Percentiles rank a stretch among this genome's conserved stretches.
Conservation (phyloP, 2,329 filamentous ascomycete species). For the Fusarium sarcochroum region DNA sequence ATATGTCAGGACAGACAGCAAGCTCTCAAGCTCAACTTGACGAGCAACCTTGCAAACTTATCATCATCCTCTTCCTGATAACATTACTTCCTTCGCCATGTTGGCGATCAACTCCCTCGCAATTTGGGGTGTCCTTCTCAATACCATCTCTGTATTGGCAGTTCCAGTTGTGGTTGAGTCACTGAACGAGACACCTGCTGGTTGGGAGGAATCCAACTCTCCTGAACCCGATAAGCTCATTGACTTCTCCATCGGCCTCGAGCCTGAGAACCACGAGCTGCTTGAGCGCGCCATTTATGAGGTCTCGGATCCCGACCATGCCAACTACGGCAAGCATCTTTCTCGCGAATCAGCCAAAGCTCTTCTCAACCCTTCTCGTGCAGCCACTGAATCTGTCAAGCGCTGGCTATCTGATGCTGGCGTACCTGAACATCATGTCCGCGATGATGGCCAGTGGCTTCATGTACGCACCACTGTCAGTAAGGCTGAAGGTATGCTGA, state of each 20-base stretch:
- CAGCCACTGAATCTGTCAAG: slow-evolving; percentile 57
- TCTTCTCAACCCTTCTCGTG: slow-evolving; percentile 60
- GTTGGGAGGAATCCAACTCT: slow-evolving; percentile 43
- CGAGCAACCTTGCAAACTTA: slow-evolving; percentile 2
- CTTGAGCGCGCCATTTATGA: slow-evolving; percentile 62
- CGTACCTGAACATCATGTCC: slow-evolving; percentile 54
- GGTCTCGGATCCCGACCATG: slow-evolving; percentile 63
- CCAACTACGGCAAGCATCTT: slow-evolving; percentile 65
- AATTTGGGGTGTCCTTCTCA: slow-evolving; percentile 27
- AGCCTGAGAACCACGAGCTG: slow-evolving; percentile 39
- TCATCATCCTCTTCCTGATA: not conserved
- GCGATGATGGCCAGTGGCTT: slow-evolving; percentile 57
- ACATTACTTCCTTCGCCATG: not conserved
- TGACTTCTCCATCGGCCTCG: slow-evolving; percentile 52
- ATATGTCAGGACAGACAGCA: not conserved
- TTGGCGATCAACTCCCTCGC: slow-evolving; percentile 23
- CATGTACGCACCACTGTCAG: slow-evolving; percentile 58
- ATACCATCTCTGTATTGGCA: slow-evolving; percentile 9
- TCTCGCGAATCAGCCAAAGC: slow-evolving; percentile 63
- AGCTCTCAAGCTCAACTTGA: slow-evolving; percentile 5
- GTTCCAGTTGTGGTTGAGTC: slow-evolving; percentile 43
- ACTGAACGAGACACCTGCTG: slow-evolving; percentile 35
- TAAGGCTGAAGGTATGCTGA: slow-evolving; percentile 61
- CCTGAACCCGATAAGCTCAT: slow-evolving; percentile 39
- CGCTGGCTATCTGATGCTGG: slow-evolving; percentile 61